Conservation (phyloP, 345 rosid genomes). For the Arabidopsis arenosa region DNA sequence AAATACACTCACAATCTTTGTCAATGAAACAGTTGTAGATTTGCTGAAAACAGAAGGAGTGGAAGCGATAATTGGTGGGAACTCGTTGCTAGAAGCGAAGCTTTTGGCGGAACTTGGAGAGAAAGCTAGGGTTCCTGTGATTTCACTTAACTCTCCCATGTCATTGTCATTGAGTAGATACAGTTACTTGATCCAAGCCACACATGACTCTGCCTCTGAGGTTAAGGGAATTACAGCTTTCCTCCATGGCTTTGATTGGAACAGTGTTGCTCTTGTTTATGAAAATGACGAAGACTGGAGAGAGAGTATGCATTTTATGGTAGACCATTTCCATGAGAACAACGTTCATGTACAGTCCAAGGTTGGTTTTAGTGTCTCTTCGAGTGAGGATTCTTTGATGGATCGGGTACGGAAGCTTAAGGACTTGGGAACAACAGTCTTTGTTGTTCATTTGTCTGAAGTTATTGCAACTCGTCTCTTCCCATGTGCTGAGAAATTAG, state of each 20-base stretch:
- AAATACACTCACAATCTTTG: not conserved
- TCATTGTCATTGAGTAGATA: constrained; percentile 23
- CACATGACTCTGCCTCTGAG: constrained; percentile 37
- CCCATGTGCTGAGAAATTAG: constrained; percentile 33
- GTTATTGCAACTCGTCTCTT: constrained; percentile 39
- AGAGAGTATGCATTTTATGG: constrained; percentile 29
- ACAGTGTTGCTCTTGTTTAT: constrained; percentile 37
- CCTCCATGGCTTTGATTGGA: constrained; percentile 41
- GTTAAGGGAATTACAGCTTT: constrained; percentile 39
- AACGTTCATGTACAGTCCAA: constrained; percentile 12
- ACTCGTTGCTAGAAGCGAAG: constrained; percentile 30
- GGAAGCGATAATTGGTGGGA: constrained; percentile 30
- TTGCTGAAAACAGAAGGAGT: constrained; percentile 15
- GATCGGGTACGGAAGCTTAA: constrained; percentile 29
- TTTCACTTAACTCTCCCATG: constrained; percentile 34
- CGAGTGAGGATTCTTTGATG: constrained; percentile 12
- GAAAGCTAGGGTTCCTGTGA: constrained; percentile 41
- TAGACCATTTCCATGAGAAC: constrained; percentile 21
- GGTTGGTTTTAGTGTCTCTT: constrained; percentile 34
- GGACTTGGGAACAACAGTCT: constrained; percentile 19
- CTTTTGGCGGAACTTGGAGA: constrained; percentile 45
- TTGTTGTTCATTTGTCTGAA: constrained; percentile 42
- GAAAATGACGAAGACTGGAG: constrained; percentile 43
- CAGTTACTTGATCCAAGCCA: constrained; percentile 38
- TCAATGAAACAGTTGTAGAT: constrained; percentile 34